Evolutionary conservation across 1,284 basidiomycete genomes (phyloP).

Genomic region (Ustilago lituana): DNA sequence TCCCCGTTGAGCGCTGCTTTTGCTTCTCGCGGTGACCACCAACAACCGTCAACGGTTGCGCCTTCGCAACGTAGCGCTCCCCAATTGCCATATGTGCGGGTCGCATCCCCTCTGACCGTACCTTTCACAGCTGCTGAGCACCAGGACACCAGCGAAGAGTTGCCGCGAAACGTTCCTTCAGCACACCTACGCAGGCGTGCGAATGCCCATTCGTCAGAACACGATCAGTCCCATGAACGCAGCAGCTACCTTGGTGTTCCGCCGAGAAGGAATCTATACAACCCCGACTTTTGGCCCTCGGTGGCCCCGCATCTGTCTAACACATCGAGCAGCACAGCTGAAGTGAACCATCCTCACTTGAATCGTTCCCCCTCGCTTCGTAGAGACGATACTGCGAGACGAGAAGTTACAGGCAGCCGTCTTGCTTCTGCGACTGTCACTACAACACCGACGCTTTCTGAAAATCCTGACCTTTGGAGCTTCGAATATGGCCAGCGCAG

Average conservation of each 20-base stretch:
- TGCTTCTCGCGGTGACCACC: not conserved
- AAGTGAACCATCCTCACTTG: not conserved
- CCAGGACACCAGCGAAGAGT: not conserved
- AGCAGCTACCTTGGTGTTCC: not conserved
- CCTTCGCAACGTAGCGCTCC: conserved; percentile 9
- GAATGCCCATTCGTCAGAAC: not conserved
- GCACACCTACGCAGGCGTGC: conserved; percentile 3
- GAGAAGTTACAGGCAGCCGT: no score
- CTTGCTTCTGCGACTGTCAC: no score
- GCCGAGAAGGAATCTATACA: not conserved
- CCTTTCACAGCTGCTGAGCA: conserved; percentile 14
- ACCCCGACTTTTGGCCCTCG: not conserved
- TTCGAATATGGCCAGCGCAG: no score
- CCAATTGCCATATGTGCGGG: conserved; percentile 32
- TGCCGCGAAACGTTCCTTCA: not conserved
- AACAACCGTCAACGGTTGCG: not conserved
- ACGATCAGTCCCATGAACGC: not conserved
- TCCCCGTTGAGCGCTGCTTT: not conserved
- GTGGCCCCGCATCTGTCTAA: not conserved
- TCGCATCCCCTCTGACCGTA: conserved; percentile 28
- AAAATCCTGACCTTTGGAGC: no score
- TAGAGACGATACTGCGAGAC: not conserved
- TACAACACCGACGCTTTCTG: no score
- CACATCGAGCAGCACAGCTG: not conserved
- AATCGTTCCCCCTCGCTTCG: not conserved